A percentile compares a stretch with the other conserved stretches of the same genome.
Evolutionary conservation across 495 filamentous ascomycete genomes (phyloP).

Genomic region (Penicillium samsonianum): DNA sequence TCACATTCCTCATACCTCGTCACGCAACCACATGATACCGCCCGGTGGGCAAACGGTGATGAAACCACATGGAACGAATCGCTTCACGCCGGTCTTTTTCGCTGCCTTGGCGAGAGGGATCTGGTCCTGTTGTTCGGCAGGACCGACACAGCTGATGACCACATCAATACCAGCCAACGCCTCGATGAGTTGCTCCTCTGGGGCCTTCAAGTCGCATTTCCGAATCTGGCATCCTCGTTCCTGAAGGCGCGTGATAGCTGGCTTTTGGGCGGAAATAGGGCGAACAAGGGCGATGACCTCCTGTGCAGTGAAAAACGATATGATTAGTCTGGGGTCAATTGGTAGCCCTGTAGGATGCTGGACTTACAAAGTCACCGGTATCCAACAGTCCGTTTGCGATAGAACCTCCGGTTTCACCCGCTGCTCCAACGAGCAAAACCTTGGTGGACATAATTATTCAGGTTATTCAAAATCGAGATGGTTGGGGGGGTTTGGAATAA

Average conservation of each 20-base stretch:
- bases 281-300: conserved; percentile 53
- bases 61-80: conserved; percentile 60
- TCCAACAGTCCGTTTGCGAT: conserved; percentile 49
- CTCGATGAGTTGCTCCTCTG: conserved; percentile 49
- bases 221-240: conserved; percentile 50
- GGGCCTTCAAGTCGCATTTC: conserved; percentile 46
- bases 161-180: conserved; percentile 52
- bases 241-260: conserved; percentile 42
- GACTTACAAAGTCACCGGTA: conserved; percentile 42
- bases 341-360: background rate
- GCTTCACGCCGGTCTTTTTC: conserved; percentile 55
- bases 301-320: conserved; percentile 26
- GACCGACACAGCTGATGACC: conserved; percentile 55
- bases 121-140: conserved; percentile 49
- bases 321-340: conserved; percentile 6
- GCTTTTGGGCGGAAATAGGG: conserved; percentile 50
- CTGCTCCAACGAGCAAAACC: conserved; percentile 49
- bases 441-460: conserved; percentile 44
- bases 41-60: conserved; percentile 50
- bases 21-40: conserved; percentile 50
- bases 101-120: conserved; percentile 56
- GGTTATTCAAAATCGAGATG: background rate
- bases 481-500: conserved; percentile 3
- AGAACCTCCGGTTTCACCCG: conserved; percentile 52
- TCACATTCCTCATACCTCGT: conserved; percentile 36